These are phyloP conservation scores for Inga laurina DNA, from an alignment of 306 rosid species.

Conservation along the genomic window DNA sequence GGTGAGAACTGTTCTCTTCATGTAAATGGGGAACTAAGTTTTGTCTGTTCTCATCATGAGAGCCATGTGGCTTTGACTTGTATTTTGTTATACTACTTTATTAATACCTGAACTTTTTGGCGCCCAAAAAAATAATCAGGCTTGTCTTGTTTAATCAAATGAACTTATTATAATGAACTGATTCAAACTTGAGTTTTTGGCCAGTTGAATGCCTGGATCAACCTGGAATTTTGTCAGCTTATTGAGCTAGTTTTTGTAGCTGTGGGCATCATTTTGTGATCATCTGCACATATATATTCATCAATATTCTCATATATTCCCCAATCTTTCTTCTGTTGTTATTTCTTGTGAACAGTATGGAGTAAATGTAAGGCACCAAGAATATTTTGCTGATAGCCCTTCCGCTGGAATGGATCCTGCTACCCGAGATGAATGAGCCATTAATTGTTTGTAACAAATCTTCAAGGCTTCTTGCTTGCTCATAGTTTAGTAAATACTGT, in stretches of 20 bases:
- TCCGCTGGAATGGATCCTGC: conserved; percentile 86
- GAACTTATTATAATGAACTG: neutral
- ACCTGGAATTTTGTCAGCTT: conserved; percentile 1
- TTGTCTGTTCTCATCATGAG: neutral
- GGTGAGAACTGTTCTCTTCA: conserved; percentile 46
- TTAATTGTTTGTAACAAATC: conserved; percentile 6
- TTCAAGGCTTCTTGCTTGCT: conserved; percentile 24
- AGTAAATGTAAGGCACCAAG: conserved; percentile 93
- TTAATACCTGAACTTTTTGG: neutral
- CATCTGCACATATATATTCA: conserved; percentile 6
- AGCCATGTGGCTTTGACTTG: neutral
- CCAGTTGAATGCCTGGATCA: neutral
- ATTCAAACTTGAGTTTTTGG: neutral
- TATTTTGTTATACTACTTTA: neutral
- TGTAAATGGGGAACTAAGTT: conserved; percentile 22
- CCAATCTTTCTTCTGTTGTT: neutral
- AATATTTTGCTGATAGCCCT: conserved; percentile 95
- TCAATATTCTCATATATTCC: conserved; percentile 7
- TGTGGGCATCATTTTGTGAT: conserved; percentile 1
- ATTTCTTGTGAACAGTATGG: conserved; percentile 48
- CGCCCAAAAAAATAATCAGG: neutral
- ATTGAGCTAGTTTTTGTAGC: neutral
- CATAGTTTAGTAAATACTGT: conserved; percentile 7
- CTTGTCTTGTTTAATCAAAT: neutral
- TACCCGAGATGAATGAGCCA: conserved; percentile 81